phyloP scores from a whole-genome alignment of 1,139 yeast species.

The Geotrichum citri-aurantii region DNA sequence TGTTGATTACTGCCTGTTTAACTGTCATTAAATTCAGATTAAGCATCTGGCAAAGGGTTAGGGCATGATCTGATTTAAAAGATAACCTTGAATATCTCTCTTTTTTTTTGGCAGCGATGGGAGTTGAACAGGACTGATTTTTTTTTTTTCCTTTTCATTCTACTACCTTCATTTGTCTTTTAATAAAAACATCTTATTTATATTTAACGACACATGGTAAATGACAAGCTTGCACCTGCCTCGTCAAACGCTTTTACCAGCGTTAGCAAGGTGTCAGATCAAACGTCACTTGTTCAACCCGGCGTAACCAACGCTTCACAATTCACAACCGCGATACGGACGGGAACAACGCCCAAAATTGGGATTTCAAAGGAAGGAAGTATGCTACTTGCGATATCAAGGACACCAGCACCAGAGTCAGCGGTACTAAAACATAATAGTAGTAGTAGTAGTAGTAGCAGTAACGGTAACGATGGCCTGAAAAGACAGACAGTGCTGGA shows the following conservation, averaged over 20 bases:
- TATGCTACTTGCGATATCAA: slow-evolving; percentile 7
- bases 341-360: slow-evolving; percentile 15
- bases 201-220: neutral
- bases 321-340: neutral
- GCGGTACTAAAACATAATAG: no score
- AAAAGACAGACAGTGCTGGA: slow-evolving; percentile 22
- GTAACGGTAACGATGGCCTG: neutral
- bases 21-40: no score
- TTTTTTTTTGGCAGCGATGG: no score
- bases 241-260: neutral
- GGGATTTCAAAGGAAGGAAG: slow-evolving; percentile 7
- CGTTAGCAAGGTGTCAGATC: neutral
- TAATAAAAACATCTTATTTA: neutral
- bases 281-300: neutral
- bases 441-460: neutral
- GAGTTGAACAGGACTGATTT: no score
- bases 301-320: neutral
- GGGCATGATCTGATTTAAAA: no score
- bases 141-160: neutral
- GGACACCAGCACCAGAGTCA: slow-evolving; percentile 5
- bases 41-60: no score
- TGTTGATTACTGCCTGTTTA: no score
- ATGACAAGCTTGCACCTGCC: neutral
- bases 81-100: no score
- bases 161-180: neutral